Evolutionary conservation across 169 alveolate species (phyloP).

Genomic region (Plasmodium vinckei): DNA sequence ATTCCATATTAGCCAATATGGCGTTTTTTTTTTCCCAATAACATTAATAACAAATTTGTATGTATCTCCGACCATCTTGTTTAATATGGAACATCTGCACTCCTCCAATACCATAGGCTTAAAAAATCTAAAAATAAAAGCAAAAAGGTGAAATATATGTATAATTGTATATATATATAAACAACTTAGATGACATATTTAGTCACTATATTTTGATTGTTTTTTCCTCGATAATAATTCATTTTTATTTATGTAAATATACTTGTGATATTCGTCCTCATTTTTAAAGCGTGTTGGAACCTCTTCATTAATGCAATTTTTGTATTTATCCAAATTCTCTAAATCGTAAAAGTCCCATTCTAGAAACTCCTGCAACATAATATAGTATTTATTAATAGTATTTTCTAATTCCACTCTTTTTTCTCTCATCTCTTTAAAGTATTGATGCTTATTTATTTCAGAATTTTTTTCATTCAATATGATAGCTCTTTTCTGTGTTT

Average conservation of each 20-base stretch:
- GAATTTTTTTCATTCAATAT: slow-evolving; percentile 57
- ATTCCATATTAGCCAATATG: slow-evolving; percentile 67
- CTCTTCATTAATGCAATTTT: slow-evolving; percentile 52
- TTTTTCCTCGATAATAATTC: neutral
- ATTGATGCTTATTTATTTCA: slow-evolving; percentile 55
- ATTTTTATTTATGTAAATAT: neutral
- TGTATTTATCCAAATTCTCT: slow-evolving; percentile 36
- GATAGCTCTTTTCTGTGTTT: slow-evolving; percentile 68
- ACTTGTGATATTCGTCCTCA: slow-evolving; percentile 70
- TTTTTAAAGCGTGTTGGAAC: slow-evolving; percentile 28
- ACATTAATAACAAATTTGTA: slow-evolving; percentile 26
- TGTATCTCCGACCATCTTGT: slow-evolving; percentile 52
- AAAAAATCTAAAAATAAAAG: slow-evolving; percentile 41
- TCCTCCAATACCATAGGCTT: slow-evolving; percentile 72
- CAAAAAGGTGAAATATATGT: neutral
- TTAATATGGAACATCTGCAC: slow-evolving; percentile 46
- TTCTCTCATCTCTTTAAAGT: slow-evolving; percentile 60
- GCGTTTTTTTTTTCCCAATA: slow-evolving; percentile 53
- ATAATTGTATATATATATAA: neutral
- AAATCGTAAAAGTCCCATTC: slow-evolving; percentile 66
- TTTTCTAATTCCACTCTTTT: slow-evolving; percentile 62
- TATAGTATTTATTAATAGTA: slow-evolving; percentile 38
- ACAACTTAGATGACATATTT: neutral
- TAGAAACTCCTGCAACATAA: slow-evolving; percentile 68
- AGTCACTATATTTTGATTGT: neutral